Evolutionary conservation across 2,329 filamentous ascomycete species (phyloP), one percentile per base, ranked within the genome.

Genomic region (Beauveria scarabaeidicola): DNA sequence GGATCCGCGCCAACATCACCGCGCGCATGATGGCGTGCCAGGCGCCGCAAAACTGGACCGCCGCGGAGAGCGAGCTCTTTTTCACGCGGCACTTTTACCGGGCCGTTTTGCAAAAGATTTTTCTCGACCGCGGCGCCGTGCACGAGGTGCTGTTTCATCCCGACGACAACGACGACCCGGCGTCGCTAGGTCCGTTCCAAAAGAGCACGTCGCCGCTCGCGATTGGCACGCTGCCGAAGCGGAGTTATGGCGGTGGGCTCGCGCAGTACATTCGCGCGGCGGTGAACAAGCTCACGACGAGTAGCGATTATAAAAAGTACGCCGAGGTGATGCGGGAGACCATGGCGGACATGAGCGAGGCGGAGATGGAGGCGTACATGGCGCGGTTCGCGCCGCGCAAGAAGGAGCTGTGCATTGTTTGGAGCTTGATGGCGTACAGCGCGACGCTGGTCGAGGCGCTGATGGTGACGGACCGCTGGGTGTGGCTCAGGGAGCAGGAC

Each of bases 1-100:
- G 91, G 2, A 80, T 97, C 51, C 83, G 90, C 25, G 80, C 97
- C 60, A 97, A 99, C 73, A 96, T 97, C 69, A 99, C 94, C 4
- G 91, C 94, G 1, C 85, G 94, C 48, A 96, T 96, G 88, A 97
- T 97, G 93, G 93, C 93, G 3, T 92, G 95, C 53, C 94, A 99
- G 75, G 94, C 94, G 8, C 92, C 94, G 1, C 81, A 86, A 61
- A 99, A 99, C 75, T 99, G 94, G 94, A 89, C 88, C 2, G 77
- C 79, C 25, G 77, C 81, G 29, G 92, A 96, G 62, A 95, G 90
- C 70, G 88, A 91, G 55, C 80, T 78, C 8, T 99, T 97, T 75
- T 97, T 99, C 77, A 90, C 86, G 0, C 83, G 93, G 0, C 94
- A 99, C 72, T 96, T 94, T 73, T 99, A 88, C 77, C 89, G 94